Base-by-base conservation (phyloP, 257 asterid genomes). In the Jacaranda mimosifolia region DNA sequence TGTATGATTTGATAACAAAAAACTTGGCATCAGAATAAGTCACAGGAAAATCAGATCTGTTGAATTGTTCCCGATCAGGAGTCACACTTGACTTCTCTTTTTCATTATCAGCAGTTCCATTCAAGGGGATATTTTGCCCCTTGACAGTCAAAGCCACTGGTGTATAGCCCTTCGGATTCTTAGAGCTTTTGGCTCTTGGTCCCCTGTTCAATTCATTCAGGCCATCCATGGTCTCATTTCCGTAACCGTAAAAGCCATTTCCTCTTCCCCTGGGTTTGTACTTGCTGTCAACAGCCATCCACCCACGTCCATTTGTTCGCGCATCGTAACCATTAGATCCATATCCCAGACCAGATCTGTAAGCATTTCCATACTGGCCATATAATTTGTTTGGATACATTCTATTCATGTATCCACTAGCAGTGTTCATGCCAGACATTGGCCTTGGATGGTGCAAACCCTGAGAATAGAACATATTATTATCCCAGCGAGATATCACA, bases 171-270 rank as follows among this genome's bases (percentile, higher is more conserved):
- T 83, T 89, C 36, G 79, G 78, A 57, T 59, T 83, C 87, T 81
- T 89, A 11, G 88, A 40, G 76, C 79, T 74, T 77, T 89, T 89
- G 49, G 90, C 83, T 80, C 97, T 79, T 3, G 97, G 94, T 17
- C 97, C 94, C 79, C 94, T 71, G 87, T 91, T 91, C 83, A 91
- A 79, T 76, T 91, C 94, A 69, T 89, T 89, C 74, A 91, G 81
- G 40, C 93, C 89, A 81, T 89, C 92, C 65, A 87, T 58, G 73
- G 73, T 85, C 63, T 85, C 97, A 8, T 76, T 81, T 21, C 87
- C 84, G 38, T 83, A 89, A 60, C 82, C 57, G 55, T 81, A 88
- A 69, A 77, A 60, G 17, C 81, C 80, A 73, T 82, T 86, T 17
- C 89, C 88, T 52, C 91, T 80, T 76, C 89, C 91, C 81, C 86